Evolutionary conservation across 768 basidiomycete species (phyloP).

Genomic region (Pleurotus cornucopiae): DNA sequence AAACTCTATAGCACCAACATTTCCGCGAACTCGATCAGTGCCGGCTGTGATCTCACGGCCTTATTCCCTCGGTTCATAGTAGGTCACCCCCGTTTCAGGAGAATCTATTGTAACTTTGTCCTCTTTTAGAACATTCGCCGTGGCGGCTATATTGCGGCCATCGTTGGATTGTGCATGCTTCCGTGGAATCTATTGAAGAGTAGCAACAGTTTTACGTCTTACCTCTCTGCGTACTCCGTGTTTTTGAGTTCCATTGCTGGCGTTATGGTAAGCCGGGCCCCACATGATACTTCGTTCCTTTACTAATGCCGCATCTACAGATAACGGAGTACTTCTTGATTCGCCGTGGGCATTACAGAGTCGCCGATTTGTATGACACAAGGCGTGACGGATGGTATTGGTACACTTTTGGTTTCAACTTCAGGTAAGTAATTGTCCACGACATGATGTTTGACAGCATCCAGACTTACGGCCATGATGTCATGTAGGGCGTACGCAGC

Average conservation of each 20-base stretch:
- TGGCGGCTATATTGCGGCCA: conserved; percentile 79
- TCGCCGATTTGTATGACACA: conserved; percentile 65
- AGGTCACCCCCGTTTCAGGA: conserved; percentile 17
- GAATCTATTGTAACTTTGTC: neutral
- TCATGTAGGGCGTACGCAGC: conserved; percentile 53
- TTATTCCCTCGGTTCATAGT: conserved; percentile 75
- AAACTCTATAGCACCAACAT: conserved; percentile 58
- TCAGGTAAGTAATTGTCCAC: conserved; percentile 39
- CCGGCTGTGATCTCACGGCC: conserved; percentile 80
- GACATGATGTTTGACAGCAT: neutral
- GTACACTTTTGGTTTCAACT: conserved; percentile 72
- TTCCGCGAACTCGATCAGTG: conserved; percentile 78
- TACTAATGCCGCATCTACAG: conserved; percentile 24
- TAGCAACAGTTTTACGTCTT: conserved; percentile 75
- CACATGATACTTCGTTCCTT: neutral
- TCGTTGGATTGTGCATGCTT: conserved; percentile 70
- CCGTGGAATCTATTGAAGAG: conserved; percentile 76
- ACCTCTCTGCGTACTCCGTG: conserved; percentile 78
- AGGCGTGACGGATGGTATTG: conserved; percentile 63
- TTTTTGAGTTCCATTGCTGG: conserved; percentile 80
- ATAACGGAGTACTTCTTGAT: conserved; percentile 79
- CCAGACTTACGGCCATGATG: neutral
- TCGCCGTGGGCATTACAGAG: conserved; percentile 63
- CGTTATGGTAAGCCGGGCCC: conserved; percentile 53
- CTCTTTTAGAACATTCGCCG: conserved; percentile 67